phyloP scores from a whole-genome alignment of 176 grass and related monocot species.

The Carex cristatella region DNA sequence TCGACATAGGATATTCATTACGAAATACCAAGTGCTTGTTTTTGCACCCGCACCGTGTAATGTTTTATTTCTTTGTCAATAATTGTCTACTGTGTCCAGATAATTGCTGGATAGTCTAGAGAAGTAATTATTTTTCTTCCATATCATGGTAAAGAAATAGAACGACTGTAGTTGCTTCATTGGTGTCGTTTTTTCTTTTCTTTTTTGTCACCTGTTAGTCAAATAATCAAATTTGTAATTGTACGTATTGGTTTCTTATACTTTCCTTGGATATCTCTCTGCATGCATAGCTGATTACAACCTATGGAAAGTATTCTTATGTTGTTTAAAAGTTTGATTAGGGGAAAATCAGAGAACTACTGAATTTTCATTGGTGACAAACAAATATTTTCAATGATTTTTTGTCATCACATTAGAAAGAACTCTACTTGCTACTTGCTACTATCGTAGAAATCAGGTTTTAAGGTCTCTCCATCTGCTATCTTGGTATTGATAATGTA shows the following conservation, averaged over 20 bases:
- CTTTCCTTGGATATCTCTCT: too few species aligned
- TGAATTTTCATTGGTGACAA: background rate
- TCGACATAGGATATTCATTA: background rate
- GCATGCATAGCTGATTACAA: too few species aligned
- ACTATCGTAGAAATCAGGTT: too few species aligned
- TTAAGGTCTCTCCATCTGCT: too few species aligned
- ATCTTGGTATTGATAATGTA: too few species aligned
- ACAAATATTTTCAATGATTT: too few species aligned
- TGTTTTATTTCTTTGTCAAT: background rate
- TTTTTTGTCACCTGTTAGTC: background rate
- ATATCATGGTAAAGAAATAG: background rate
- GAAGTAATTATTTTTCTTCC: constrained; percentile 3
- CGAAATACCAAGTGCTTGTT: background rate
- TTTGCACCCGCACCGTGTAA: background rate
- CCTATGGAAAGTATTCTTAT: too few species aligned
- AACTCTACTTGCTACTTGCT: too few species aligned
- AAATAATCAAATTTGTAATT: background rate
- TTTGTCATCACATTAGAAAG: too few species aligned
- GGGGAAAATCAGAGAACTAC: background rate
- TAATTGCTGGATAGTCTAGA: background rate
- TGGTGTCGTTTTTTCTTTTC: too few species aligned
- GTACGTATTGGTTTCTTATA: background rate
- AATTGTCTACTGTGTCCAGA: background rate
- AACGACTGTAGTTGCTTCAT: background rate
- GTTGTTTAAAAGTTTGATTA: background rate